Evolutionary conservation across 257 asterid genomes (phyloP), one percentile per base, ranked within the genome.

Genomic region (Ilex asprella): DNA sequence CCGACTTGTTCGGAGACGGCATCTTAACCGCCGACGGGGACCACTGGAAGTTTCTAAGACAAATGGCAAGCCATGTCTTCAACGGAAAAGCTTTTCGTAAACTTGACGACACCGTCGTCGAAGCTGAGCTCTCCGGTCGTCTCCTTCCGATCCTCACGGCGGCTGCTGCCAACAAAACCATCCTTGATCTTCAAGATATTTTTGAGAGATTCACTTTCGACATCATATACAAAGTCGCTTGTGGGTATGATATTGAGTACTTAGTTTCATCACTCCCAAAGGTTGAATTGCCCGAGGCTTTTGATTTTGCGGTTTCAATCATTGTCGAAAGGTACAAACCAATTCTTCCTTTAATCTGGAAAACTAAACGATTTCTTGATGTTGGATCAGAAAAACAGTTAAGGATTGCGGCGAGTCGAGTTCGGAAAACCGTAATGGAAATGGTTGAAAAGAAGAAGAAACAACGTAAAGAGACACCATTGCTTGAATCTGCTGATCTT

Each of bases 361-460:
- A 65, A 60, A 21, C 41, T 54, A 65, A 65, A 3, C 16, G 57
- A 15, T 8, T 58, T 27, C 70, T 65, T 31, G 56, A 65, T 2
- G 12, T 65, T 41, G 63, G 70, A n/a, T 65, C 70, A 3, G 70
- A 65, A 54, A 65, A 46, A 31, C 47, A 57, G 13, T 39, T 65
- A 13, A 44, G 43, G 32, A 7, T 57, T 31, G 54, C 58, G 30
- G 52, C 56, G 5, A 46, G 39, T 39, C 49, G 57, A 59, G 61
- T 66, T 7, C 70, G 64, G 3, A 51, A 66, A 10, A 44, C 55
- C 16, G 70, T 62, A 10, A 66, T 16, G 41, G 50, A 66, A 16
- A 30, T 66, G 5, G 31, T 66, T 0, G 41, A 35, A 35, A 8
- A 35, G 8, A 35, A 35, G 41, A 35, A 35, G 41, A 35, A 8